phyloP scores from a whole-genome alignment of 106 monocot species.

The Alisma plantagoaquatica region DNA sequence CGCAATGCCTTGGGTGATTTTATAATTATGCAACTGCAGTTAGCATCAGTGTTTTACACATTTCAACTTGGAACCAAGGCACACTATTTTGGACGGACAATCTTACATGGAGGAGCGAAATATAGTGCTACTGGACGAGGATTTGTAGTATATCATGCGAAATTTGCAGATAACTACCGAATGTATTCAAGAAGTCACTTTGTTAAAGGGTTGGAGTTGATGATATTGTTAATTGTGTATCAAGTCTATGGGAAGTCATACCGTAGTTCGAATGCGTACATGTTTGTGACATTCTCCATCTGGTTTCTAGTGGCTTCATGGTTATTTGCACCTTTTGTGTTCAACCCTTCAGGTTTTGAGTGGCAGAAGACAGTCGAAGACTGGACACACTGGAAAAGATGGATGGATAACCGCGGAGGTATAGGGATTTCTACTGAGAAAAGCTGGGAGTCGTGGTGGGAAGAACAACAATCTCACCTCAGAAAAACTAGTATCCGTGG shows the following conservation, averaged over 20 bases:
- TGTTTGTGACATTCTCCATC: constrained; percentile 84
- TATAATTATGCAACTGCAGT: constrained; percentile 86
- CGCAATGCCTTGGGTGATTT: constrained; percentile 83
- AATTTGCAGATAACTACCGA: constrained; percentile 86
- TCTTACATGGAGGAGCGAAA: constrained; percentile 86
- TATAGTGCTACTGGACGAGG: constrained; percentile 91
- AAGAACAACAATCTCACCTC: constrained; percentile 66
- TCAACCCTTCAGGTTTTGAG: constrained; percentile 89
- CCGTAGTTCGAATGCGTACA: constrained; percentile 52
- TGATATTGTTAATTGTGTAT: constrained; percentile 76
- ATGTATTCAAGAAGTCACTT: constrained; percentile 94
- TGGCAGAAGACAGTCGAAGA: constrained; percentile 95
- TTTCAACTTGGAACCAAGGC: constrained; percentile 91
- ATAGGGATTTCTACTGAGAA: constrained; percentile 61
- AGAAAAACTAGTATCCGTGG: constrained; percentile 54
- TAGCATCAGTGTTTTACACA: constrained; percentile 91
- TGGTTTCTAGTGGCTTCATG: constrained; percentile 95
- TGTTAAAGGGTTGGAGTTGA: constrained; percentile 79
- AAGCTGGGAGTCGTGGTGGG: constrained; percentile 99
- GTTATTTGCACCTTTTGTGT: constrained; percentile 86
- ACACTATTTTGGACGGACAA: constrained; percentile 84
- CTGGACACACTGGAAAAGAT: constrained; percentile 90
- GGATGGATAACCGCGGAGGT: constrained; percentile 92
- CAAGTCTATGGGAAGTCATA: constrained; percentile 63
- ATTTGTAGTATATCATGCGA: constrained; percentile 89